Evolutionary conservation across 805 yeast genomes (phyloP), one percentile per base, ranked within the genome.

Genomic region (Candida endomychidarum): DNA sequence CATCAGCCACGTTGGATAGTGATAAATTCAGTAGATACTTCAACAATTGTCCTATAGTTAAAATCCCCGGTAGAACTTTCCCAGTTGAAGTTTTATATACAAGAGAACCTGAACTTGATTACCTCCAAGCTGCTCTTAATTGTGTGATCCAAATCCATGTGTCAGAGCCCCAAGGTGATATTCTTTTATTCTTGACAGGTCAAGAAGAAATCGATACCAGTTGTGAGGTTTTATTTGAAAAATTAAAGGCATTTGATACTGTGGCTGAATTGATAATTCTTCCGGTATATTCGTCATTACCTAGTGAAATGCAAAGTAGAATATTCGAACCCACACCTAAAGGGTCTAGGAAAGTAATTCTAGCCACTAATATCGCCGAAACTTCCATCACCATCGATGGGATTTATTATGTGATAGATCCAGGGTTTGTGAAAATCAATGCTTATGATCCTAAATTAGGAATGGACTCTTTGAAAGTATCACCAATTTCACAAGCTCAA

Each of bases 321-420:
- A 90, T 93, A 34, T 93, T 93, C 61, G 95, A 86, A 52, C 87
- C 95, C 1, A 83, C 97, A 0, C 96, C 96, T 0, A 60, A 65
- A 12, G 87, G 87, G 1, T 76, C 87, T 25, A 66, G 99, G 38
- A 93, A 93, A 57, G 95, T 90, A 3, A 87, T 93, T 7, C 68
- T 93, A 41, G 98, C 99, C 0, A 93, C 99, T 1, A 91, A 91
- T 53, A 93, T 91, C 50, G 99, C 98, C 0, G 99, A 91, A 61
- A 93, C 99, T 0, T 91, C 98, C 7, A 80, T 93, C 52, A 93
- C 99, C 3, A 90, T 93, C 45, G 96, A 91, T 59, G 96, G 96
- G 9, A 84, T 93, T 24, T 83, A 74, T 48, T 93, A 81, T 56
- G 99, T 93, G 22, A 78, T 93, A 18, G 99, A 93, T 56, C 95